Percentiles rank a stretch among this genome's conserved stretches.
phyloP scores from a whole-genome alignment of 2,329 filamentous ascomycete genomes.

The Sporothrix pallida region DNA sequence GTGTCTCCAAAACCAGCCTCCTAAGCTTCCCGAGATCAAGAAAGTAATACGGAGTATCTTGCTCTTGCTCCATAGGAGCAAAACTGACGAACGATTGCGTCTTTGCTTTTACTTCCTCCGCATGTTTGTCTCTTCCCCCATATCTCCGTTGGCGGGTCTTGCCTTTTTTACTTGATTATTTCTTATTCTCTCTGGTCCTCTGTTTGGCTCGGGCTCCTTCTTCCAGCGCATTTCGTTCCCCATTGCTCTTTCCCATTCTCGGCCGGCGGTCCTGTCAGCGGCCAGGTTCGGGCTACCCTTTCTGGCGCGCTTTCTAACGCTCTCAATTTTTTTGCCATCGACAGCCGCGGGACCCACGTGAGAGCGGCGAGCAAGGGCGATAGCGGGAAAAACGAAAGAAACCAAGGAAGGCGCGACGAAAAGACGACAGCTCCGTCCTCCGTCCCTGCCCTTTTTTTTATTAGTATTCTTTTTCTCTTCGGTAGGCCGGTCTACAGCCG shows the following conservation, averaged over 20 bases:
- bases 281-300: slow-evolving; percentile 21
- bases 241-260: slow-evolving; percentile 1
- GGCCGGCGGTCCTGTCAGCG: slow-evolving; percentile 19
- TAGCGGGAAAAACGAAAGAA: background rate
- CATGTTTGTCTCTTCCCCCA: background rate
- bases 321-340: background rate
- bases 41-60: slow-evolving; percentile 10
- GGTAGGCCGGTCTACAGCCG: background rate
- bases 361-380: slow-evolving; percentile 6
- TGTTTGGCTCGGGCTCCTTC: background rate
- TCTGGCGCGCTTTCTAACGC: background rate
- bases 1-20: background rate
- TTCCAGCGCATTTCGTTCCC: background rate
- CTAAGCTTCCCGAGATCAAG: background rate
- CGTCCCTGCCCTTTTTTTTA: background rate
- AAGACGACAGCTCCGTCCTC: background rate
- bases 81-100: background rate
- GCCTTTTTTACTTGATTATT: background rate
- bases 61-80: slow-evolving; percentile 3
- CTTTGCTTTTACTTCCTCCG: background rate
- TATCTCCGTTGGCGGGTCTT: slow-evolving; percentile 1
- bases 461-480: background rate
- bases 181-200: slow-evolving; percentile 7
- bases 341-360: slow-evolving; percentile 23
- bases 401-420: background rate